These are phyloP conservation scores for Penicillium olsonii DNA, from an alignment of 2,329 filamentous ascomycete species.

Conservation along the genomic window DNA sequence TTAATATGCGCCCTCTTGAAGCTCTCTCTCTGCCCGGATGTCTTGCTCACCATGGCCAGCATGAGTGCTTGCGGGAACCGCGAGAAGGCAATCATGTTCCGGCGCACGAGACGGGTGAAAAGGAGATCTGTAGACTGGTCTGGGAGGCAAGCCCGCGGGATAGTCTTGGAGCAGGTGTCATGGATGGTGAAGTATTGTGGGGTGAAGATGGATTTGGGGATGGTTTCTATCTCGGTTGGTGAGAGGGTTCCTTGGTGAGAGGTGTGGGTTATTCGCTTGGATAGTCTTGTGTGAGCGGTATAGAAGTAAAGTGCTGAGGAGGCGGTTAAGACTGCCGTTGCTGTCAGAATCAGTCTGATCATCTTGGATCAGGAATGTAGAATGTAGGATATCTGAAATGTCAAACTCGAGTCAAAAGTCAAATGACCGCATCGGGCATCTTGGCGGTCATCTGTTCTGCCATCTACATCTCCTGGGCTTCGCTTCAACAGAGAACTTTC, in stretches of 20 bases:
- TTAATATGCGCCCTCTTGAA: conserved; percentile 29
- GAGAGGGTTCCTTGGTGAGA: conserved; percentile 20
- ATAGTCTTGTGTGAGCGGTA: conserved; percentile 25
- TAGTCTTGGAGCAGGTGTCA: conserved; percentile 24
- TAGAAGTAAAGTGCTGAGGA: conserved; percentile 25
- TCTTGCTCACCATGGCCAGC: conserved; percentile 22
- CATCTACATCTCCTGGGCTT: too few species aligned
- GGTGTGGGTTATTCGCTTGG: conserved; percentile 25
- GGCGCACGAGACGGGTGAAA: conserved; percentile 32
- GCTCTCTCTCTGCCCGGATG: conserved; percentile 18
- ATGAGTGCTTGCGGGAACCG: conserved; percentile 35
- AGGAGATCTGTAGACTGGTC: conserved; percentile 18
- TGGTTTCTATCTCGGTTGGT: conserved; percentile 22
- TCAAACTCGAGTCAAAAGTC: neutral
- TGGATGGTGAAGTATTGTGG: conserved; percentile 23
- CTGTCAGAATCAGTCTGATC: conserved; percentile 14
- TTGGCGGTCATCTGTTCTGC: conserved; percentile 6
- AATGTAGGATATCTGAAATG: too few species aligned
- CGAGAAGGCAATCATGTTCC: conserved; percentile 37
- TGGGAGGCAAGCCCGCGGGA: conserved; percentile 25
- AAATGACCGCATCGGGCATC: conserved; percentile 16
- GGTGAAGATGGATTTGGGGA: conserved; percentile 23
- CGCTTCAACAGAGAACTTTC: too few species aligned
- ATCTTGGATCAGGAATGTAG: conserved; percentile 7
- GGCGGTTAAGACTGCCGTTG: conserved; percentile 19